phyloP scores from a whole-genome alignment of 306 rosid genomes.

The Luffa aegyptiaca region DNA sequence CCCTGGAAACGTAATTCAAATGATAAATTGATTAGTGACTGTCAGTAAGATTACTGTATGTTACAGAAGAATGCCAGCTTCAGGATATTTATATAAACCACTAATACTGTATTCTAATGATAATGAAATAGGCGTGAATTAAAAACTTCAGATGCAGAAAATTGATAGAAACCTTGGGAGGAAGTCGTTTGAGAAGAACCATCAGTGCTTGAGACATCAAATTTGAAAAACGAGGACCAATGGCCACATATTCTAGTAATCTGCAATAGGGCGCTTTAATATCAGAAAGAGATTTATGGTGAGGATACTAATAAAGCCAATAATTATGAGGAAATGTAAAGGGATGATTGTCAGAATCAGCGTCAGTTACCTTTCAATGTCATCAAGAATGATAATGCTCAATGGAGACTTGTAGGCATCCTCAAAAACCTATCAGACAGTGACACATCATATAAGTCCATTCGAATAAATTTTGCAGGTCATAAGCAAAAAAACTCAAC shows the following conservation, averaged over 20 bases:
- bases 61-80: background rate
- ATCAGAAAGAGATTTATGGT: background rate
- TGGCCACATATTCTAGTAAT: conserved; percentile 76
- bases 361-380: conserved; percentile 68
- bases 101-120: background rate
- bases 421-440: conserved; percentile 68
- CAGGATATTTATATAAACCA: background rate
- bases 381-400: conserved; percentile 94
- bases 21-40: conserved; percentile 2
- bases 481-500: background rate
- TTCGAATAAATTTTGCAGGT: background rate
- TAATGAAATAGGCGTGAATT: background rate
- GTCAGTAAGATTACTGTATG: background rate
- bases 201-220: conserved; percentile 72
- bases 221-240: conserved; percentile 97
- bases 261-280: conserved; percentile 22
- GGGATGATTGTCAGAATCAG: background rate
- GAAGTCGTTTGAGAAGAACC: conserved; percentile 80
- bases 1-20: conserved; percentile 45
- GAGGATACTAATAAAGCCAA: background rate
- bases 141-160: conserved; percentile 6
- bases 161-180: conserved; percentile 64
- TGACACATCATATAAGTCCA: conserved; percentile 1
- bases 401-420: conserved; percentile 96
- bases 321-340: background rate